Evolutionary conservation across 169 alveolate genomes (phyloP).

Genomic region (Theileria parva): DNA sequence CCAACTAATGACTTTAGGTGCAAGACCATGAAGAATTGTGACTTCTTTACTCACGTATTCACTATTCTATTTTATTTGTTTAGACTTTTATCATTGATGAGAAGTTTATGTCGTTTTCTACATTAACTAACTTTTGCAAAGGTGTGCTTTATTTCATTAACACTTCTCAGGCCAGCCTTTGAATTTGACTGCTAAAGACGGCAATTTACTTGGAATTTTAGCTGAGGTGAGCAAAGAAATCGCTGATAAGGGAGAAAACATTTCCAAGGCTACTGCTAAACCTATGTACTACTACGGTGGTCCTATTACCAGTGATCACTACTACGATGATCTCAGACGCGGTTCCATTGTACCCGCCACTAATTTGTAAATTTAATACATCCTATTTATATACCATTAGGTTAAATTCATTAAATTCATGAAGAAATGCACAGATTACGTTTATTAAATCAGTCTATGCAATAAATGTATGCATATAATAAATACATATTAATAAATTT

Average conservation of each 20-base stretch:
- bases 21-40: slow-evolving; percentile 28
- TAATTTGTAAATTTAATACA: slow-evolving; percentile 10
- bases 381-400: no score
- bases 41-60: slow-evolving; percentile 44
- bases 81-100: slow-evolving; percentile 43
- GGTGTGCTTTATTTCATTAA: slow-evolving; percentile 5
- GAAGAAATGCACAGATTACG: no score
- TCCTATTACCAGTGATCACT: slow-evolving; percentile 61
- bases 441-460: no score
- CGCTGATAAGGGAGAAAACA: not conserved
- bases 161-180: slow-evolving; percentile 30
- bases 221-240: slow-evolving; percentile 4
- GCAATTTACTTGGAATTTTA: slow-evolving; percentile 34
- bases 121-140: slow-evolving; percentile 45
- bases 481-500: not conserved
- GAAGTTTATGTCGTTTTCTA: slow-evolving; percentile 44
- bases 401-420: no score
- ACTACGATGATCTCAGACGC: slow-evolving; percentile 59
- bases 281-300: slow-evolving; percentile 52
- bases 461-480: no score
- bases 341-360: slow-evolving; percentile 65
- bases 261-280: not conserved
- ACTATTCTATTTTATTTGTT: not conserved
- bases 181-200: slow-evolving; percentile 40
- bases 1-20: slow-evolving; percentile 17